A percentile compares a stretch with the other conserved stretches of the same genome.
phyloP scores from a whole-genome alignment of 2,329 filamentous ascomycete species.

The Tolypocladium tropicale region DNA sequence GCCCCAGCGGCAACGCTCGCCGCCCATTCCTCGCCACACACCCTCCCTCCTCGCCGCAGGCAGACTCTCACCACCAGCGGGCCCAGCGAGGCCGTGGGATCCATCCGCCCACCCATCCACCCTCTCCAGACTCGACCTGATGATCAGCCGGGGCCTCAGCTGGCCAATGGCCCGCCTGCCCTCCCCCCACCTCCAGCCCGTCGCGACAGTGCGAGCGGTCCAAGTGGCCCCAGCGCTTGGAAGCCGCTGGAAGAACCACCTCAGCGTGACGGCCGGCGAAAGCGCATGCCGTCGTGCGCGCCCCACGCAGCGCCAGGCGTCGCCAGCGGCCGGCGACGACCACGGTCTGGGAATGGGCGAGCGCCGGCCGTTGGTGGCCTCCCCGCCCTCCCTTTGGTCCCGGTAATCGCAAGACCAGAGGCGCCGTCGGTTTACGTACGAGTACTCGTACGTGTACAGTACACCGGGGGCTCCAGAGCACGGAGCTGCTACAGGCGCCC shows the following conservation, averaged over 20 bases:
- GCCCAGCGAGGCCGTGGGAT: background rate
- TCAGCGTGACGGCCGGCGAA: background rate
- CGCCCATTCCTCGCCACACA: background rate
- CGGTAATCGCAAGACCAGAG: slow-evolving; percentile 20
- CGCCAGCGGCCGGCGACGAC: background rate
- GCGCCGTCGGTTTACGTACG: slow-evolving; percentile 17
- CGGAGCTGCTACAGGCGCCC: slow-evolving; percentile 14
- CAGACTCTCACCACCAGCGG: background rate
- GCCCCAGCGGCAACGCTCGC: background rate
- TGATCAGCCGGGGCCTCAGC: slow-evolving; percentile 9
- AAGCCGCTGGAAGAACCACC: slow-evolving; percentile 10
- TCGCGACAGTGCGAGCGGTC: slow-evolving; percentile 1
- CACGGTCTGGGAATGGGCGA: background rate
- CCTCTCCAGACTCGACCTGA: slow-evolving; percentile 8
- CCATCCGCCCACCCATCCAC: background rate
- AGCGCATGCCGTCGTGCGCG: background rate
- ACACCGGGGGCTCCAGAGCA: slow-evolving; percentile 12
- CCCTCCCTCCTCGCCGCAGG: background rate
- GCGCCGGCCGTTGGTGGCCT: background rate
- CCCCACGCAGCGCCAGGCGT: background rate
- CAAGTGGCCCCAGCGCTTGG: slow-evolving; percentile 5
- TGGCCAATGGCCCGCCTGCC: slow-evolving; percentile 7
- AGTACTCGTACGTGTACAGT: no score
- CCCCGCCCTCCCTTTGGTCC: slow-evolving; percentile 5
- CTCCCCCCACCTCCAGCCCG: slow-evolving; percentile 3